Base-by-base conservation (phyloP, 169 alveolate species). In the Babesia caballi region DNA sequence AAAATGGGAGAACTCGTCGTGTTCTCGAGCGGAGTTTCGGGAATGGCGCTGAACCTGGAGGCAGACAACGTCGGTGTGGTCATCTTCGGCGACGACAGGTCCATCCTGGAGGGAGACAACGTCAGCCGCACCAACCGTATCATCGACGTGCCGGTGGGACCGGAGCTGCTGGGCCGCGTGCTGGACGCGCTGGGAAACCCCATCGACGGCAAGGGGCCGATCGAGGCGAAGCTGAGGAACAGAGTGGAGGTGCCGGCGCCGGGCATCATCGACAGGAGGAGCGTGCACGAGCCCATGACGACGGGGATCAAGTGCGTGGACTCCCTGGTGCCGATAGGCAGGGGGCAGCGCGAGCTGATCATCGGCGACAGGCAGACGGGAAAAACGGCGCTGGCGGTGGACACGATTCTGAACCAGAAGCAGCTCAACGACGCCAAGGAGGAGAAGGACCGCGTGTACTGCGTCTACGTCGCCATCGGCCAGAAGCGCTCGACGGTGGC, bases 361-460 rank as follows among this genome's bases (percentile, higher is more conserved):
- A 95, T 97, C 67, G 99, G 99, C 23, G 99, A 97, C 85, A 94
- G 99, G 71, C 97, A 96, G 84, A 97, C 99, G 19, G 99, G 99
- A 9, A 97, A 97, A 80, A 97, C 99, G 11, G 97, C 99, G 33
- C 88, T 97, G 49, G 99, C 98, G 19, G 90, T 95, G 14, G 99
- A 97, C 84, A 93, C 98, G 28, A 96, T 97, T 33, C 58, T 97
- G 66, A 96, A 96, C 85, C 98, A 96, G 87, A 95, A 92, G 83
- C 83, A 81, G 58, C 59, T 82, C 25, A 86, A 91, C 52, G 93
- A 89, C 41, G 75, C 66, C 46, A 66, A 91, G 19, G 95, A 94
- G 66, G 96, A 85, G 57, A 88, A 88, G 60, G 93, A 94, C 74
- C 90, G 91, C 57, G 89, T 96, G 40, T 96, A 97, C 88, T 97